These are phyloP conservation scores for Ganoderma boninense DNA, from an alignment of 1,284 basidiomycete genomes.

Conservation along the genomic window DNA sequence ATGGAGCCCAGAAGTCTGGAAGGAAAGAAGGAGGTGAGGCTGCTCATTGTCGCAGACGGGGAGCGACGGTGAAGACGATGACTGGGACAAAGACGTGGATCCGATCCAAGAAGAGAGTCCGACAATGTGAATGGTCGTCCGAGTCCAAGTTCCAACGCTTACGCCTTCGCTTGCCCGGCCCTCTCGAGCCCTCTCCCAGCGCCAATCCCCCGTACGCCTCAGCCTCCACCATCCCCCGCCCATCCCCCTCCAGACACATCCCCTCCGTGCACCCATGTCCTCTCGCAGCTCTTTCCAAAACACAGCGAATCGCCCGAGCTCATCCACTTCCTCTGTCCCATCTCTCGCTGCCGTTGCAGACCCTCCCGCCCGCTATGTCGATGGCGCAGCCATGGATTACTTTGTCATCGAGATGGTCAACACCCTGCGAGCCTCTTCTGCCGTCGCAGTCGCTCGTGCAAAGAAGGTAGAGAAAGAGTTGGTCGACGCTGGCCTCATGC, in stretches of 20 bases:
- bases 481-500: constrained; percentile 75
- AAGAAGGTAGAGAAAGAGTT: constrained; percentile 78
- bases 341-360: constrained; percentile 65
- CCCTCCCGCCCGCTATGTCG: constrained; percentile 67
- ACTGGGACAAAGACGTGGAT: not conserved
- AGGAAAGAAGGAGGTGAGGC: constrained; percentile 56
- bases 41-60: constrained; percentile 47
- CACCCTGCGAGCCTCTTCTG: constrained; percentile 75
- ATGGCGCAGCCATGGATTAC: constrained; percentile 84
- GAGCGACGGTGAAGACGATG: not conserved
- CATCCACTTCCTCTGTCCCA: constrained; percentile 45
- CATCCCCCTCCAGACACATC: not conserved
- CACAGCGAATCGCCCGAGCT: constrained; percentile 31
- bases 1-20: constrained; percentile 58
- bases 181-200: too few relatives aligned
- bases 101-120: too few relatives aligned
- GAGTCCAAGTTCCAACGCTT: constrained; percentile 9
- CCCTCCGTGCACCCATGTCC: constrained; percentile 38
- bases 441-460: constrained; percentile 69
- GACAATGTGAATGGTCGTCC: too few relatives aligned
- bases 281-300: constrained; percentile 45
- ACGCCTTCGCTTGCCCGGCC: not conserved
- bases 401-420: constrained; percentile 85
- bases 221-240: not conserved
- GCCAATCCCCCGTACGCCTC: too few relatives aligned